These are phyloP conservation scores for Arthroderma sp. DNA, from an alignment of 2,329 filamentous ascomycete species.

Conservation along the genomic window DNA sequence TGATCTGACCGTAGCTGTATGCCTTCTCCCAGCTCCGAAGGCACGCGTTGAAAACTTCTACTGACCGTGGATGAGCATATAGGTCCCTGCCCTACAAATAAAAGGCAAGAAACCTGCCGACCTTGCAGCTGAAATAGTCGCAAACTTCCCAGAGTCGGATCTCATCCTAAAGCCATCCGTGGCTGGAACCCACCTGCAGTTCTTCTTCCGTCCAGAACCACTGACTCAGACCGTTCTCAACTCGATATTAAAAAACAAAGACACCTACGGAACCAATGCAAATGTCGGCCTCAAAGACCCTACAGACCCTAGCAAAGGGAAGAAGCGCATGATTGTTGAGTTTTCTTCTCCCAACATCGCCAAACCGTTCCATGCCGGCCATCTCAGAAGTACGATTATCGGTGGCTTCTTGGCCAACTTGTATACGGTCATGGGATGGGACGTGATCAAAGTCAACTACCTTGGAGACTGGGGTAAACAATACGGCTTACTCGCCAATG, in stretches of 20 bases:
- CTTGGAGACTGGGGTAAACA: conserved; percentile 58
- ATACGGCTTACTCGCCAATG: conserved; percentile 50
- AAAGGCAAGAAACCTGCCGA: conserved; percentile 48
- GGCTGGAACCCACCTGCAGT: conserved; percentile 48
- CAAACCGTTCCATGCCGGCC: conserved; percentile 53
- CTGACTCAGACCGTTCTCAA: conserved; percentile 46
- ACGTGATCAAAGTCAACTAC: conserved; percentile 53
- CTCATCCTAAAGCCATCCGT: conserved; percentile 43
- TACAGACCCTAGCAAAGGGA: conserved; percentile 40
- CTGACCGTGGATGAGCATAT: conserved; percentile 1
- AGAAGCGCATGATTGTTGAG: conserved; percentile 49
- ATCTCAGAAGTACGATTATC: conserved; percentile 54
- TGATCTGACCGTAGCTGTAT: conserved; percentile 32
- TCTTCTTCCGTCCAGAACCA: conserved; percentile 50
- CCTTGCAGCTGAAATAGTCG: conserved; percentile 41
- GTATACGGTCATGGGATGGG: conserved; percentile 48
- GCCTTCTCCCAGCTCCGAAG: conserved; percentile 5
- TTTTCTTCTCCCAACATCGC: conserved; percentile 57
- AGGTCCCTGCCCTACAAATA: conserved; percentile 32
- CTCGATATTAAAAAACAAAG: conserved; percentile 44
- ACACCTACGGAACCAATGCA: conserved; percentile 47
- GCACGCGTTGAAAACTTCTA: not conserved
- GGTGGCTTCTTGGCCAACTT: conserved; percentile 52
- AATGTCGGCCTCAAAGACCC: conserved; percentile 47
- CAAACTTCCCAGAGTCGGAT: conserved; percentile 45